Percentiles rank a stretch among this genome's conserved stretches.
Evolutionary conservation across 2,329 filamentous ascomycete genomes (phyloP).

Genomic region (Colletotrichum higginsianum): DNA sequence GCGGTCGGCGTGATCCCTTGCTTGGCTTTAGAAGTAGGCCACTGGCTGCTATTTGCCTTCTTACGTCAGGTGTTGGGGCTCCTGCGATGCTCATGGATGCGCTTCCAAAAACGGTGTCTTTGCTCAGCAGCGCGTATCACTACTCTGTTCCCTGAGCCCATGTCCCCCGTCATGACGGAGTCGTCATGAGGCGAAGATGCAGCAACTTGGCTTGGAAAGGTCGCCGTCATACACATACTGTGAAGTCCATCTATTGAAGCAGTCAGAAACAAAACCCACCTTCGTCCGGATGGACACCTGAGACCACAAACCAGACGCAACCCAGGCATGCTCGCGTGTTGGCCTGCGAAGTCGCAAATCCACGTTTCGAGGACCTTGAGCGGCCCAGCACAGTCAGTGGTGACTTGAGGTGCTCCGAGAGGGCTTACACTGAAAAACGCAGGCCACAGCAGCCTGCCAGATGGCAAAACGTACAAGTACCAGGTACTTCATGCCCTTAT

Average conservation of each 20-base stretch:
- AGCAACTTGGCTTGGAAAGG: conserved; percentile 18
- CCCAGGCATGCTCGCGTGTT: conserved; percentile 39
- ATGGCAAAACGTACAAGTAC: conserved; percentile 26
- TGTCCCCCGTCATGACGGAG: conserved; percentile 4
- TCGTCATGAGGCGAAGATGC: conserved; percentile 20
- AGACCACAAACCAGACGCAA: background rate
- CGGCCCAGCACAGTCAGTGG: conserved; percentile 10
- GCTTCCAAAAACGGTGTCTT: conserved; percentile 6
- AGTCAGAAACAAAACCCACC: background rate
- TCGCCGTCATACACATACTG: conserved; percentile 16
- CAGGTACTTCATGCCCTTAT: conserved; percentile 16
- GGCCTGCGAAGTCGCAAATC: conserved; percentile 40
- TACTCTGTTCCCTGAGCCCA: too few relatives aligned
- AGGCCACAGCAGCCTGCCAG: conserved; percentile 18
- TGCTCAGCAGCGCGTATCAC: conserved; percentile 6
- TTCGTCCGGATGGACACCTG: background rate
- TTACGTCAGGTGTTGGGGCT: conserved; percentile 20
- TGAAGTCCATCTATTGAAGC: background rate
- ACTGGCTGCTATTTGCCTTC: conserved; percentile 13
- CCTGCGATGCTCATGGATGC: background rate
- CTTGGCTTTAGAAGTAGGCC: conserved; percentile 5
- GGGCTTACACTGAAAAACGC: conserved; percentile 30
- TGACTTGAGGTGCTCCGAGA: background rate
- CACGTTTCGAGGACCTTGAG: conserved; percentile 35
- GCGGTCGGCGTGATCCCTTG: background rate